Evolutionary conservation across 495 filamentous ascomycete genomes (phyloP).

Genomic region (Stereocaulon alpinum): DNA sequence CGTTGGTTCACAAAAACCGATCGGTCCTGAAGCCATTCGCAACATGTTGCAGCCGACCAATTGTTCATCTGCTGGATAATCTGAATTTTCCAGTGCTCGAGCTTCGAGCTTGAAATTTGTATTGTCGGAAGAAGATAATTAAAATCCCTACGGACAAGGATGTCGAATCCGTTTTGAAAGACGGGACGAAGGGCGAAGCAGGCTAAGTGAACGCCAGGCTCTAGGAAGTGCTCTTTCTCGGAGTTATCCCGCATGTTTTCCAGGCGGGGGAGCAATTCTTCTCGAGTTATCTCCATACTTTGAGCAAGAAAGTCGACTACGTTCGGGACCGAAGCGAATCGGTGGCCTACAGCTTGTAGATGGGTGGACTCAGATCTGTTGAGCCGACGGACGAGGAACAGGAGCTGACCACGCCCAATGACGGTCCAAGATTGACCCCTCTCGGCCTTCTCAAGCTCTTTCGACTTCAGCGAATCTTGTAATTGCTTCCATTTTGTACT

Average conservation of each 20-base stretch:
- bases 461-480: background rate
- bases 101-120: conserved; percentile 43
- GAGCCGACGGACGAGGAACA: conserved; percentile 68
- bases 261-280: conserved; percentile 44
- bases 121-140: conserved; percentile 60
- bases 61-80: conserved; percentile 49
- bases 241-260: conserved; percentile 52
- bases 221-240: conserved; percentile 38
- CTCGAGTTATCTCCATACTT: conserved; percentile 57
- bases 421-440: conserved; percentile 25
- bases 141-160: conserved; percentile 55
- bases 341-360: conserved; percentile 62
- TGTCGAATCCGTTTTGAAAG: conserved; percentile 57
- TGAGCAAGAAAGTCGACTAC: conserved; percentile 56
- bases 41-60: conserved; percentile 41
- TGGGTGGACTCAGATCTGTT: conserved; percentile 44
- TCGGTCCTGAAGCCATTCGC: conserved; percentile 31
- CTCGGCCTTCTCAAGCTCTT: conserved; percentile 11
- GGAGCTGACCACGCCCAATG: conserved; percentile 58
- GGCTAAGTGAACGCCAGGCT: conserved; percentile 62
- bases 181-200: conserved; percentile 65
- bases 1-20: conserved; percentile 23
- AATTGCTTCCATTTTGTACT: background rate
- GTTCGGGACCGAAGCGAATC: conserved; percentile 60
- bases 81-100: conserved; percentile 49